These are phyloP conservation scores for Telopea speciosissima DNA, from an alignment of 177 flowering plant species.

Conservation along the genomic window DNA sequence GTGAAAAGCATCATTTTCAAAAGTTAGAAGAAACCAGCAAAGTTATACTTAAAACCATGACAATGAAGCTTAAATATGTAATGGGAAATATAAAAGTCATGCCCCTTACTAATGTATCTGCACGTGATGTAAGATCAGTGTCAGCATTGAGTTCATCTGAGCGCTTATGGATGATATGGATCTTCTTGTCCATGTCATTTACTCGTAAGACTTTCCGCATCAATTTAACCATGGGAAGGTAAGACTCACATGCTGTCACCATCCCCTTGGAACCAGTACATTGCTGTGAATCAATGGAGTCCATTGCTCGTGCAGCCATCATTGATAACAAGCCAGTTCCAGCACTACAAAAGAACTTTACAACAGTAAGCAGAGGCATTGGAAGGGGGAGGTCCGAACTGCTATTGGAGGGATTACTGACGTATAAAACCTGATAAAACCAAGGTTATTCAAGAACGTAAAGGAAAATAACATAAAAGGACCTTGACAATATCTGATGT, in stretches of 20 bases:
- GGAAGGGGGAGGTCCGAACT: neutral
- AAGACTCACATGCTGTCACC: constrained; percentile 90
- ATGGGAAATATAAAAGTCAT: constrained; percentile 5
- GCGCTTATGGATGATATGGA: constrained; percentile 61
- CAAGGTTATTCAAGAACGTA: neutral
- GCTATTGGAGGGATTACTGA: neutral
- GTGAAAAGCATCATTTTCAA: neutral
- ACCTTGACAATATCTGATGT: too few species aligned
- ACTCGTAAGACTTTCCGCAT: constrained; percentile 63
- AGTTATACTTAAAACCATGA: neutral
- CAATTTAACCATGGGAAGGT: constrained; percentile 92
- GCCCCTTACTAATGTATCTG: constrained; percentile 70
- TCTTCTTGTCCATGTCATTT: constrained; percentile 58
- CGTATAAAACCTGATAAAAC: neutral
- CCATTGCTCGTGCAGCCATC: constrained; percentile 91
- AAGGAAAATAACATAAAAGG: constrained; percentile 49
- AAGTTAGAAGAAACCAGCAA: neutral
- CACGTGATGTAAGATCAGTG: constrained; percentile 59
- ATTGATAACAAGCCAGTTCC: constrained; percentile 94
- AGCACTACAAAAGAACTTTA: constrained; percentile 41
- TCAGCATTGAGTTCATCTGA: constrained; percentile 85
- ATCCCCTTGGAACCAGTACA: constrained; percentile 29
- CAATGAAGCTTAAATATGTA: neutral
- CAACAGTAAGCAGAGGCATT: neutral
- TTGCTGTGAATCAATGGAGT: constrained; percentile 14